A percentile compares a stretch with the other conserved stretches of the same genome.
phyloP scores from a whole-genome alignment of 2,329 filamentous ascomycete genomes.

The Aspergillus quadricinctus region DNA sequence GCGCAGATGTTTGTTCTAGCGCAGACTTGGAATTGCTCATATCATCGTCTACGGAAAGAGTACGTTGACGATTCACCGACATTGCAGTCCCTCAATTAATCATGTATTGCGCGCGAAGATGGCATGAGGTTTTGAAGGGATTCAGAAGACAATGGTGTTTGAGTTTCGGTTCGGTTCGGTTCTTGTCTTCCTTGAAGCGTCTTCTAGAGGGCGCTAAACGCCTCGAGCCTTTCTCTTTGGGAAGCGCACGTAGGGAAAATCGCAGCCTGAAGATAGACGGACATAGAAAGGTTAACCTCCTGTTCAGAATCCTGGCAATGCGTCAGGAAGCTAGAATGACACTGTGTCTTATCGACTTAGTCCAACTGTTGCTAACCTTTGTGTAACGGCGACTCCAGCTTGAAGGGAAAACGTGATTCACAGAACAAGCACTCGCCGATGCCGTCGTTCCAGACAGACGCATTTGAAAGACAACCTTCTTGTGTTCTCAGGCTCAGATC shows the following conservation, averaged over 20 bases:
- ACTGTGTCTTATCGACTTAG: neutral
- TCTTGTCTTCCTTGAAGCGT: neutral
- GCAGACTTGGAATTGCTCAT: constrained; percentile 20
- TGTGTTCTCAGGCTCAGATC: neutral
- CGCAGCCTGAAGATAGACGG: neutral
- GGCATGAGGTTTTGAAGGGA: neutral
- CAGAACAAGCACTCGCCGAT: neutral
- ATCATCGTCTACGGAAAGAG: constrained; percentile 24
- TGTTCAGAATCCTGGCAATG: neutral
- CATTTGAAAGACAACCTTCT: neutral
- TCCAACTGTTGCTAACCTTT: neutral
- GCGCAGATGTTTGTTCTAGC: constrained; percentile 15
- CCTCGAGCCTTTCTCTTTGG: neutral
- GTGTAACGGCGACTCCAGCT: neutral
- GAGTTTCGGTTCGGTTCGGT: neutral
- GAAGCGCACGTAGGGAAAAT: neutral
- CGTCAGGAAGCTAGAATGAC: neutral
- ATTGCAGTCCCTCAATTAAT: constrained; percentile 30
- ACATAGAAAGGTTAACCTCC: neutral
- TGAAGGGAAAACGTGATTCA: neutral
- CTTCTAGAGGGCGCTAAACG: neutral
- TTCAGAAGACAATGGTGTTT: neutral
- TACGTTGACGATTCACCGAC: constrained; percentile 32
- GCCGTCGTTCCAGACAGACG: neutral
- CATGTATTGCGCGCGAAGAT: constrained; percentile 1